Percentiles rank a stretch among this genome's conserved stretches.
Conservation (phyloP, 495 filamentous ascomycete species). For the Penicillium odoratum region DNA sequence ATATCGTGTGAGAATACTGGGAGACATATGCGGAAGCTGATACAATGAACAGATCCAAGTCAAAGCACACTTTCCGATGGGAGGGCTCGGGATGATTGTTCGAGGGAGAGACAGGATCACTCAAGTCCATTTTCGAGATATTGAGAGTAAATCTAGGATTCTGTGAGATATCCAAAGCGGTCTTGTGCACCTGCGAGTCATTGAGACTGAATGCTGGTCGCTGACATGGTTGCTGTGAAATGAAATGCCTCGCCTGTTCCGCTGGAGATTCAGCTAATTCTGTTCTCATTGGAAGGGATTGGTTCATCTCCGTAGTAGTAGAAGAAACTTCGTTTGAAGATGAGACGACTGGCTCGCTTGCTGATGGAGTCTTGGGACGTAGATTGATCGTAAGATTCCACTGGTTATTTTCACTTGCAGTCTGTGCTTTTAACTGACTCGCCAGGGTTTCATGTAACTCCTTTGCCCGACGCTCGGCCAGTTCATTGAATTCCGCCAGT, state of each 20-base stretch:
- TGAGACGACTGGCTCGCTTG: background rate
- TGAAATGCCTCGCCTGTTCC: background rate
- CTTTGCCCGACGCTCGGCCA: background rate
- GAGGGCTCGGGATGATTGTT: background rate
- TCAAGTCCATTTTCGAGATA: background rate
- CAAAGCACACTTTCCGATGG: background rate
- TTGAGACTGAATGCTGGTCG: background rate
- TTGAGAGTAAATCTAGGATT: slow-evolving; percentile 3
- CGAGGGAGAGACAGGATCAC: background rate
- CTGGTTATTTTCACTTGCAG: background rate
- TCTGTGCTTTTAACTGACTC: background rate
- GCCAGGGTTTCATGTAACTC: background rate
- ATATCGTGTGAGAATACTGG: slow-evolving; percentile 18
- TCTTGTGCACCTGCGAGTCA: too few species aligned
- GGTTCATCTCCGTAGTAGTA: background rate
- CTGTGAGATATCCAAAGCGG: background rate
- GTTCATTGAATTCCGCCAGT: slow-evolving; percentile 7
- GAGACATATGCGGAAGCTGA: slow-evolving; percentile 19
- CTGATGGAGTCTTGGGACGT: background rate
- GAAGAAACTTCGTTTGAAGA: background rate
- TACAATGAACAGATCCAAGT: background rate
- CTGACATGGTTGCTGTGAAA: background rate
- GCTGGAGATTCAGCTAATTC: background rate
- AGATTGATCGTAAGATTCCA: background rate
- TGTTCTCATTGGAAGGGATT: background rate